phyloP scores from a whole-genome alignment of 768 basidiomycete genomes.

The Candolleomyces aberdarensis region DNA sequence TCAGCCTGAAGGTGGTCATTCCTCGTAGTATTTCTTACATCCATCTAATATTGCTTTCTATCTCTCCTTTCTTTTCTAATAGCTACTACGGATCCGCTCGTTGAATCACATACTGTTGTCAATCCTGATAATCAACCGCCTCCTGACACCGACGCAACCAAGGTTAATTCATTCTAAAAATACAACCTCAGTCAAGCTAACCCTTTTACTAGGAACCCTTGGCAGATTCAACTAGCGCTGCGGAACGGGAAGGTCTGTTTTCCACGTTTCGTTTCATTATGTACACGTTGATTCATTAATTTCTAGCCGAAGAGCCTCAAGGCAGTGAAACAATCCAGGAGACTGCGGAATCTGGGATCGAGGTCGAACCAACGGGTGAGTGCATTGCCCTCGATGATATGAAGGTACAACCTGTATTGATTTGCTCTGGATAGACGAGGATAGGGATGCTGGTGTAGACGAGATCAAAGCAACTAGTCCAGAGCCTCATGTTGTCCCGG shows the following conservation, averaged over 20 bases:
- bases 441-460: neutral
- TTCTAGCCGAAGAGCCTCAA: neutral
- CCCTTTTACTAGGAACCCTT: neutral
- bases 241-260: neutral
- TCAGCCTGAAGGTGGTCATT: conserved; percentile 1
- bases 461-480: neutral
- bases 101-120: neutral
- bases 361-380: neutral
- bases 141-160: neutral
- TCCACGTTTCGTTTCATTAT: neutral
- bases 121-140: neutral
- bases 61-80: neutral
- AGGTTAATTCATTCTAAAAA: neutral
- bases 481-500: neutral
- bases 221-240: neutral
- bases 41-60: neutral
- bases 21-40: neutral
- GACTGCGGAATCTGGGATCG: neutral
- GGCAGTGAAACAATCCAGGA: neutral
- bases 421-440: no score
- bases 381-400: neutral
- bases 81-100: neutral
- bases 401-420: neutral
- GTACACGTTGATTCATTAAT: neutral
- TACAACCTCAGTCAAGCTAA: neutral